Evolutionary conservation across 2,329 filamentous ascomycete genomes (phyloP).

Genomic region (Gremmenia infestans): DNA sequence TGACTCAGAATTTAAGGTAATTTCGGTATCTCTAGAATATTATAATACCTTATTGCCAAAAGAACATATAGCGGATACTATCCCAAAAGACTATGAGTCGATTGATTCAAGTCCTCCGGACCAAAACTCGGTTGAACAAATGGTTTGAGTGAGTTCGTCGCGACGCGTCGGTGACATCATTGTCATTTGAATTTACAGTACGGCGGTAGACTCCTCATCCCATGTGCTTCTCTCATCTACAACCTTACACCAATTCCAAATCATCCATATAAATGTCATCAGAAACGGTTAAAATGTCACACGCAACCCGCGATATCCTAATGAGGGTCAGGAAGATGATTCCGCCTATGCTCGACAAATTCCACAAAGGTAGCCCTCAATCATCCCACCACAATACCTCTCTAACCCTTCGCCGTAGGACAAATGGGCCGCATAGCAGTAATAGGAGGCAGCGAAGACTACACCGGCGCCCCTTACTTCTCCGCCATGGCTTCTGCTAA

Average conservation of each 20-base stretch:
- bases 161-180: no score
- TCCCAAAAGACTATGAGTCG: no score
- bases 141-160: no score
- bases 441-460: conserved; percentile 92
- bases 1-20: no score
- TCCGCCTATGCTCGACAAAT: conserved; percentile 89
- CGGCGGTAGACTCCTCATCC: no score
- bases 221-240: not conserved
- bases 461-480: conserved; percentile 96
- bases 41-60: no score
- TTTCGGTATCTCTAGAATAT: no score
- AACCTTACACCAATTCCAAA: not conserved
- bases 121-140: no score
- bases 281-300: conserved; percentile 50
- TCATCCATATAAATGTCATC: conserved; percentile 22
- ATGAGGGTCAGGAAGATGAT: conserved; percentile 82
- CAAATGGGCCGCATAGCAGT: conserved; percentile 89
- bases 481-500: conserved; percentile 94
- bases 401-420: conserved; percentile 45
- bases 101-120: no score
- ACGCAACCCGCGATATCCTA: conserved; percentile 69
- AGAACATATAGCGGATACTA: no score
- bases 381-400: not conserved
- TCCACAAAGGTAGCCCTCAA: conserved; percentile 75
- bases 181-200: no score